Evolutionary conservation across 768 basidiomycete species (phyloP).

Genomic region (Mycena amicta): DNA sequence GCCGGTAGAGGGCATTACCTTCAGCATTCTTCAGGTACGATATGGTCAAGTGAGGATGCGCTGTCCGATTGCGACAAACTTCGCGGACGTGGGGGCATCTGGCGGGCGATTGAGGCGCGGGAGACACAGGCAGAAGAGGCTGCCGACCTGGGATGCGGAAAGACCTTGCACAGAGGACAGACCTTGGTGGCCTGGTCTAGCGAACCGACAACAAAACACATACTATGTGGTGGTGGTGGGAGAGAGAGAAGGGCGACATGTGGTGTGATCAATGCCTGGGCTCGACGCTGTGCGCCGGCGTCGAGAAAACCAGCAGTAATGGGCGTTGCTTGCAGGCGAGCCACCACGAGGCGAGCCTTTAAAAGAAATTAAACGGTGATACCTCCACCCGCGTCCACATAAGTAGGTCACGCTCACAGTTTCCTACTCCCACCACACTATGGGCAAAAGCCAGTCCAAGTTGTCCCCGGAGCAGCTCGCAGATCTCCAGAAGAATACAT

Average conservation of each 20-base stretch:
- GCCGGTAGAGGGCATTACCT: constrained; percentile 48
- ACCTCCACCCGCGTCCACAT: background rate
- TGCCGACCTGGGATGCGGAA: constrained; percentile 61
- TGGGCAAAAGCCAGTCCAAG: constrained; percentile 98
- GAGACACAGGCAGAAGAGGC: constrained; percentile 13
- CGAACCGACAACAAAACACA: constrained; percentile 77
- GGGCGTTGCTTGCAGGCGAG: background rate
- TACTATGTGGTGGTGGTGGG: constrained; percentile 31
- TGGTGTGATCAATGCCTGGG: background rate
- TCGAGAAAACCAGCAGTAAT: background rate
- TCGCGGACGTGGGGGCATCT: constrained; percentile 81
- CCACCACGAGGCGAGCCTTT: background rate
- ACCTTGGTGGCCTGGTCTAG: constrained; percentile 65
- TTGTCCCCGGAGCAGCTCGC: constrained; percentile 91
- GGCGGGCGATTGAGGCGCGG: constrained; percentile 26
- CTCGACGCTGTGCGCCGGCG: background rate
- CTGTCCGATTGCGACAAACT: constrained; percentile 71
- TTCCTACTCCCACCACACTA: constrained; percentile 42
- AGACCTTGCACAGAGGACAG: constrained; percentile 88
- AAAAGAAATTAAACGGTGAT: no score
- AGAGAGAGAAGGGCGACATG: constrained; percentile 12
- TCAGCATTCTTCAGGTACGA: constrained; percentile 86
- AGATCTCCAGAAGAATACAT: constrained; percentile 96
- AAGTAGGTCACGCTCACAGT: constrained; percentile 14
- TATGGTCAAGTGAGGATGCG: constrained; percentile 78